These are phyloP conservation scores for Boechera retrofracta DNA, from an alignment of 345 rosid genomes.

Conservation along the genomic window DNA sequence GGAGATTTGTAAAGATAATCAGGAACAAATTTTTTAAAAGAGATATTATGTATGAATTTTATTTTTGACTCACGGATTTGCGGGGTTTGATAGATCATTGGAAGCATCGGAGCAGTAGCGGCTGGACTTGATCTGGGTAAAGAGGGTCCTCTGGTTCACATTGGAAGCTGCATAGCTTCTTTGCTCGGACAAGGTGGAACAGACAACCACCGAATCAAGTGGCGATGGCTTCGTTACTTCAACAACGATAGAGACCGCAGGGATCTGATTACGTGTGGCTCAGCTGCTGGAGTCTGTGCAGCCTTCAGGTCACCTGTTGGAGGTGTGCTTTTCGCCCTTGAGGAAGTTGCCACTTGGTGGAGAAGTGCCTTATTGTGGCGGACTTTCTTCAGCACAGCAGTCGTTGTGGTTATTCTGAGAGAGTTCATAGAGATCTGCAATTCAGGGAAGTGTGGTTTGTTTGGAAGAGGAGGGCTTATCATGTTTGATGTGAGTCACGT, in stretches of 20 bases:
- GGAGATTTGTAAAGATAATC: not conserved
- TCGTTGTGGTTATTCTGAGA: constrained; percentile 78
- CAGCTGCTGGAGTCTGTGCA: constrained; percentile 93
- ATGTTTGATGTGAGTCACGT: constrained; percentile 91
- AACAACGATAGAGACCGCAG: constrained; percentile 93
- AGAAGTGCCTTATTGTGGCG: constrained; percentile 93
- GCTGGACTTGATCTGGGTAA: constrained; percentile 91
- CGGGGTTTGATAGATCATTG: constrained; percentile 60
- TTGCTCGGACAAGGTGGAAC: constrained; percentile 91
- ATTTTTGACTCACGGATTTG: constrained; percentile 18
- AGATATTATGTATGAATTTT: not conserved
- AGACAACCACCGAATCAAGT: constrained; percentile 66
- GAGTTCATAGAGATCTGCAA: constrained; percentile 83
- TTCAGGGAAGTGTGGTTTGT: constrained; percentile 86
- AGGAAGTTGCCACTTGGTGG: constrained; percentile 99
- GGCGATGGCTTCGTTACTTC: constrained; percentile 95
- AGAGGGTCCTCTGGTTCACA: constrained; percentile 95
- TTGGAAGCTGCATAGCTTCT: constrained; percentile 84
- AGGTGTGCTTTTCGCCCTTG: constrained; percentile 86
- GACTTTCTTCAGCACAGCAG: constrained; percentile 90
- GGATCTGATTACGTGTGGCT: constrained; percentile 84
- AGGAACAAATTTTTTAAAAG: not conserved
- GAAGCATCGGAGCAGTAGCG: constrained; percentile 91
- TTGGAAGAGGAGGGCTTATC: constrained; percentile 87
- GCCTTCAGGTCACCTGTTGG: constrained; percentile 96